Conservation (phyloP, 192 early-diverging fungal genomes). For the Backusella sp. region DNA sequence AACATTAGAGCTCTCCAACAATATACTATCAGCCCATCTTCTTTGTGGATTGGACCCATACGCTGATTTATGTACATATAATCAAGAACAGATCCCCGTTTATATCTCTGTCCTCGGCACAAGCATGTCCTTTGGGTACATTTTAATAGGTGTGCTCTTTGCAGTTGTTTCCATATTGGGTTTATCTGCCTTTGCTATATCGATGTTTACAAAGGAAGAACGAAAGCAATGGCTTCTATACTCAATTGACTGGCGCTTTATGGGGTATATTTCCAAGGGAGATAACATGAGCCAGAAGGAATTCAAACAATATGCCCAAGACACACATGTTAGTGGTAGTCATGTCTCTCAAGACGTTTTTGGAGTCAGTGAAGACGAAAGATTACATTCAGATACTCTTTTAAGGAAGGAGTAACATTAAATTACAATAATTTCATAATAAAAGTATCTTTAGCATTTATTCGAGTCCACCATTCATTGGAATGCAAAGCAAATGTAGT, state of each 20-base stretch:
- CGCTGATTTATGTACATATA: neutral
- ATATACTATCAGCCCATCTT: constrained; percentile 1
- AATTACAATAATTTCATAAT: neutral
- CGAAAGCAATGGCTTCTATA: neutral
- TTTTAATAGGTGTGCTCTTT: neutral
- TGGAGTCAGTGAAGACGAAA: neutral
- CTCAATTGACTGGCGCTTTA: neutral
- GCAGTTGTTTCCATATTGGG: neutral
- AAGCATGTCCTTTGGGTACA: neutral
- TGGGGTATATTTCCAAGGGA: neutral
- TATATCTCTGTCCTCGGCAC: neutral
- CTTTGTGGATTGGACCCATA: neutral
- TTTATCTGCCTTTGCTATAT: neutral
- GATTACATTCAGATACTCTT: neutral
- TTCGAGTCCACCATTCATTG: too few relatives aligned
- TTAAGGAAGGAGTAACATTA: neutral
- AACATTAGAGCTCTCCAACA: neutral
- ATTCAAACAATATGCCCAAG: neutral
- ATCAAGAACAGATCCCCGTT: neutral
- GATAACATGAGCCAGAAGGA: neutral
- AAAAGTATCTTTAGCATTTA: too few relatives aligned
- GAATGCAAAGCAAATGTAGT: too few relatives aligned
- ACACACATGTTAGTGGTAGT: neutral
- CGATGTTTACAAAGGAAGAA: neutral
- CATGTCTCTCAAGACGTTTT: neutral